Percentiles rank a stretch among this genome's conserved stretches.
phyloP scores from a whole-genome alignment of 176 grass and related monocot genomes.

The Carex kokanica region DNA sequence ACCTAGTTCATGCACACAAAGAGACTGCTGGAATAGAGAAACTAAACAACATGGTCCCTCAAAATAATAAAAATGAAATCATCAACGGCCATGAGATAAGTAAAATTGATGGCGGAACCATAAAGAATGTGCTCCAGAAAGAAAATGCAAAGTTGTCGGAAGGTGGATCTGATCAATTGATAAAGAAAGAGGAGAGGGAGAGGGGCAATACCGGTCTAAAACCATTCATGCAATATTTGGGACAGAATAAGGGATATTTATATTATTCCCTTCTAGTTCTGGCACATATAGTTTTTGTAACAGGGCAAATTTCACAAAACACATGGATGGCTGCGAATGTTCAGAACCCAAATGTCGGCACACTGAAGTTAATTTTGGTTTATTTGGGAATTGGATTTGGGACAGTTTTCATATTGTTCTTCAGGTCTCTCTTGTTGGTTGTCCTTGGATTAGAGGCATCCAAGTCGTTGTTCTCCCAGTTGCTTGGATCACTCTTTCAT shows the following conservation, averaged over 20 bases:
- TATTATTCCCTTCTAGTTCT: conserved; percentile 46
- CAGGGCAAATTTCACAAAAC: conserved; percentile 89
- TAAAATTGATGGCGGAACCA: conserved; percentile 18
- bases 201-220: conserved; percentile 69
- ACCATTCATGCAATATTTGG: conserved; percentile 70
- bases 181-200: conserved; percentile 87
- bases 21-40: conserved; percentile 44
- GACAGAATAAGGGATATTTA: conserved; percentile 73
- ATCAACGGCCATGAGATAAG: conserved; percentile 32
- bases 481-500: conserved; percentile 67
- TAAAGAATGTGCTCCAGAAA: conserved; percentile 14
- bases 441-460: conserved; percentile 68
- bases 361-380: conserved; percentile 66
- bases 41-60: conserved; percentile 28
- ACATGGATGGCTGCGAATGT: conserved; percentile 94
- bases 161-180: conserved; percentile 51
- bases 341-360: conserved; percentile 56
- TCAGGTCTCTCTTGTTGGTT: conserved; percentile 49
- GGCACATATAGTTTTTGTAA: conserved; percentile 51
- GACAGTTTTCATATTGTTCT: conserved; percentile 57
- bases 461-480: conserved; percentile 80
- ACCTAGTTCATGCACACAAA: conserved; percentile 78
- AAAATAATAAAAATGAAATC: conserved; percentile 28
- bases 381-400: conserved; percentile 67
- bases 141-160: conserved; percentile 29